These are phyloP conservation scores for Groenewaldozyma auringiensis DNA, from an alignment of 1,139 yeast species.

Conservation along the genomic window DNA sequence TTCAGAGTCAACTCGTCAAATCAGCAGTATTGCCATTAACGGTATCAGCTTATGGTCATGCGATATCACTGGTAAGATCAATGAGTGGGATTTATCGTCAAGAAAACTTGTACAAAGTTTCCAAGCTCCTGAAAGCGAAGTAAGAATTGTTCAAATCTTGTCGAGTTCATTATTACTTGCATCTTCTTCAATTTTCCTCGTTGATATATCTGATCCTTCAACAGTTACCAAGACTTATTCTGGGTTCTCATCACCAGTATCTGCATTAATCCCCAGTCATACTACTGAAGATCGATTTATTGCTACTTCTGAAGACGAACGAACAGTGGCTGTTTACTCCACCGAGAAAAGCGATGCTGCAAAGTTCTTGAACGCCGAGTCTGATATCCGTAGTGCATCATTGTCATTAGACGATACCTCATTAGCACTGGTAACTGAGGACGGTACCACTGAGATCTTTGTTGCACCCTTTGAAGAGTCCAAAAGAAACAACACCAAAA, in stretches of 20 bases:
- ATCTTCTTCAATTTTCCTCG: constrained; percentile 54
- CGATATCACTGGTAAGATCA: constrained; percentile 54
- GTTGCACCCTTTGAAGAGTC: constrained; percentile 39
- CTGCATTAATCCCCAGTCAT: constrained; percentile 13
- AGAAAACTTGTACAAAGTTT: constrained; percentile 39
- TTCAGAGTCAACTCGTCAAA: constrained; percentile 44
- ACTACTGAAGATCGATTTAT: constrained; percentile 13
- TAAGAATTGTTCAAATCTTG: constrained; percentile 19
- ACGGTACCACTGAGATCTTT: constrained; percentile 58
- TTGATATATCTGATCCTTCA: constrained; percentile 31
- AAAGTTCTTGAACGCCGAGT: constrained; percentile 58
- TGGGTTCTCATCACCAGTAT: constrained; percentile 23
- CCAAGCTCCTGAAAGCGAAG: constrained; percentile 34
- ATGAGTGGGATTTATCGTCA: constrained; percentile 53
- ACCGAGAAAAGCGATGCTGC: constrained; percentile 33
- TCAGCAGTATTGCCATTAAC: constrained; percentile 41
- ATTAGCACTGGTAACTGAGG: constrained; percentile 56
- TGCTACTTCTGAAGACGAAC: constrained; percentile 59
- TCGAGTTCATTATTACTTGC: constrained; percentile 47
- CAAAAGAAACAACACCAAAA: constrained; percentile 15
- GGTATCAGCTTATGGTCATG: constrained; percentile 45
- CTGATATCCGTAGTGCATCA: constrained; percentile 45
- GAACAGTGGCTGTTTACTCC: constrained; percentile 69
- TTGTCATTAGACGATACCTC: constrained; percentile 33
- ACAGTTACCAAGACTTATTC: constrained; percentile 19